Percentiles rank a stretch among this genome's conserved stretches.
These are phyloP conservation scores for Avena atlantica DNA, from an alignment of 176 grass and related monocot genomes.

Conservation along the genomic window DNA sequence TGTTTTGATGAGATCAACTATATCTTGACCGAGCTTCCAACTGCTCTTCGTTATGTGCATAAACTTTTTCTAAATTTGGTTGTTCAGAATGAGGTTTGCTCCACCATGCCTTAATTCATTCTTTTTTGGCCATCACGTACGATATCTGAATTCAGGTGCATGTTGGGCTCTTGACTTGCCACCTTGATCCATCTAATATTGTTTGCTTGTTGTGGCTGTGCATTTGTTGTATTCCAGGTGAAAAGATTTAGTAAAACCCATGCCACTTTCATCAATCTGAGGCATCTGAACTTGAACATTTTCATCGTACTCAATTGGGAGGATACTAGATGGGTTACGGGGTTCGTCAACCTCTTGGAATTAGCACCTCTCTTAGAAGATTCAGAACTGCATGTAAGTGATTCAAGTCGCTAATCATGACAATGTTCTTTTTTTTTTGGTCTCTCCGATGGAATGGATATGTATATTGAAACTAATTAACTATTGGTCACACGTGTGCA, in stretches of 20 bases:
- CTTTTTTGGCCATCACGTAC: neutral
- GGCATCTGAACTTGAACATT: neutral
- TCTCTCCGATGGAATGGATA: neutral
- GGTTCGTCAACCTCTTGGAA: neutral
- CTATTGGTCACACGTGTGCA: neutral
- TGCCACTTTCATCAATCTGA: neutral
- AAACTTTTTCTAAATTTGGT: neutral
- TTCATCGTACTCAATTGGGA: neutral
- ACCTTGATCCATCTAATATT: neutral
- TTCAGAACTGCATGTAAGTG: slow-evolving; percentile 6
- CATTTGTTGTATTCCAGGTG: neutral
- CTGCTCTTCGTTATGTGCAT: neutral
- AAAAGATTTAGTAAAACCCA: neutral
- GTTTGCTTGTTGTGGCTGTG: too few species aligned
- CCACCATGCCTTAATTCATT: neutral
- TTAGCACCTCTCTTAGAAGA: slow-evolving; percentile 11
- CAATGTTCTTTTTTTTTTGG: neutral
- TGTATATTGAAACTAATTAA: neutral
- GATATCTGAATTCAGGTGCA: neutral
- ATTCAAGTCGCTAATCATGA: neutral
- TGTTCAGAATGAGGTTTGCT: neutral
- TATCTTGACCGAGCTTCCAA: neutral
- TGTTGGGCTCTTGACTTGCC: neutral
- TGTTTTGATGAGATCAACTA: neutral
- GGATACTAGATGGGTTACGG: neutral